These are phyloP conservation scores for Beta lomatogona DNA, from an alignment of 179 eudicot genomes.

Conservation along the genomic window DNA sequence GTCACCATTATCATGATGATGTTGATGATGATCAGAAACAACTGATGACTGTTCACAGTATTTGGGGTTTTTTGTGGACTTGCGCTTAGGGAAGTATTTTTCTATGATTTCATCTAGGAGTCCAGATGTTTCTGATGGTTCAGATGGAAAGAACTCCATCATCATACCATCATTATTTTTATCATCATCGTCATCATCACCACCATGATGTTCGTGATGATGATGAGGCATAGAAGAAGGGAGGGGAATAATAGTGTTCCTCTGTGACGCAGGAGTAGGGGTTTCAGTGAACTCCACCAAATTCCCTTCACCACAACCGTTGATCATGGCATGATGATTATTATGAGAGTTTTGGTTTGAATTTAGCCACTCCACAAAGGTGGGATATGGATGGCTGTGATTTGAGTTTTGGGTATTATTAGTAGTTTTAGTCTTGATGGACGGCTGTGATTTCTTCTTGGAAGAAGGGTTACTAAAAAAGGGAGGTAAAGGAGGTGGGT, in stretches of 20 bases:
- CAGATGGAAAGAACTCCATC: slow-evolving; percentile 29
- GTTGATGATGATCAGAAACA: background rate
- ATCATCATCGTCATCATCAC: slow-evolving; percentile 3
- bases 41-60: background rate
- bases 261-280: slow-evolving; percentile 16
- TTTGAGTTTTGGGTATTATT: background rate
- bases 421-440: background rate
- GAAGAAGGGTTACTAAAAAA: background rate
- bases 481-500: slow-evolving; percentile 12
- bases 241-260: slow-evolving; percentile 3
- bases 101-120: slow-evolving; percentile 37
- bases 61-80: slow-evolving; percentile 18
- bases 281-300: slow-evolving; percentile 8
- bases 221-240: slow-evolving; percentile 2
- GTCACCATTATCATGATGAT: background rate
- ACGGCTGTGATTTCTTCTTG: slow-evolving; percentile 35
- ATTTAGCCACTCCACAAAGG: background rate
- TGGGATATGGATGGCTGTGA: slow-evolving; percentile 16
- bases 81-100: slow-evolving; percentile 37
- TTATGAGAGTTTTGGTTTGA: background rate
- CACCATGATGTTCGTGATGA: background rate
- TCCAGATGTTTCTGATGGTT: slow-evolving; percentile 32
- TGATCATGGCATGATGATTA: background rate
- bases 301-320: background rate
- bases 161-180: background rate